These are phyloP conservation scores for Macrolepiota albuminosa DNA, from an alignment of 768 basidiomycete species.

Conservation along the genomic window DNA sequence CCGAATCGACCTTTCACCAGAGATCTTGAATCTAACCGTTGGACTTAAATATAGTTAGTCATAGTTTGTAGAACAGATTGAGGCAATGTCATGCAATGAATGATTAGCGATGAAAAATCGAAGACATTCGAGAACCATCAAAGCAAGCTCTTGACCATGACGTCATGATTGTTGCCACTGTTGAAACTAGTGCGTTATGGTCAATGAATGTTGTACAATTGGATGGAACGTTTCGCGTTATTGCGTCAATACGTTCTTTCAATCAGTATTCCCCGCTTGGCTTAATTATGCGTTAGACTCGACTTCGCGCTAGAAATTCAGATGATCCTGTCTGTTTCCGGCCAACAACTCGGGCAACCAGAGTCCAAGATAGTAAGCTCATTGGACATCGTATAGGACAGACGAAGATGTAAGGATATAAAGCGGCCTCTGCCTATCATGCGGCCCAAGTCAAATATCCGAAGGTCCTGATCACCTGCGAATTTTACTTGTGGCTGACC, in stretches of 20 bases:
- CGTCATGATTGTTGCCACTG: too few species aligned
- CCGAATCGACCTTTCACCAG: neutral
- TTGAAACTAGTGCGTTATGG: too few species aligned
- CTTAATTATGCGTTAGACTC: slow-evolving; percentile 65
- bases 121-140: too few species aligned
- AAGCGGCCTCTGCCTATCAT: slow-evolving; percentile 10
- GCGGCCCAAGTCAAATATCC: too few species aligned
- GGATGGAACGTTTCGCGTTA: slow-evolving; percentile 1
- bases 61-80: neutral
- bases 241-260: slow-evolving; percentile 49
- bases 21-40: neutral
- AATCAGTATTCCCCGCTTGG: slow-evolving; percentile 36
- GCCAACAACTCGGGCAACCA: slow-evolving; percentile 54
- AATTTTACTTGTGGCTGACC: neutral
- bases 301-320: slow-evolving; percentile 86
- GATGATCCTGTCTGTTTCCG: slow-evolving; percentile 24
- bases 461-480: neutral
- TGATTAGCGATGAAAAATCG: too few species aligned
- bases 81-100: too few species aligned
- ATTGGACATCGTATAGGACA: slow-evolving; percentile 43
- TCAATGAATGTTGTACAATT: too few species aligned
- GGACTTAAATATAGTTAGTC: neutral
- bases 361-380: slow-evolving; percentile 71
- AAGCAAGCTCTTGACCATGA: too few species aligned
- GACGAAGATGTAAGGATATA: slow-evolving; percentile 62